Evolutionary conservation across 2,329 filamentous ascomycete species (phyloP).

Genomic region (Harringtonia aguacate): DNA sequence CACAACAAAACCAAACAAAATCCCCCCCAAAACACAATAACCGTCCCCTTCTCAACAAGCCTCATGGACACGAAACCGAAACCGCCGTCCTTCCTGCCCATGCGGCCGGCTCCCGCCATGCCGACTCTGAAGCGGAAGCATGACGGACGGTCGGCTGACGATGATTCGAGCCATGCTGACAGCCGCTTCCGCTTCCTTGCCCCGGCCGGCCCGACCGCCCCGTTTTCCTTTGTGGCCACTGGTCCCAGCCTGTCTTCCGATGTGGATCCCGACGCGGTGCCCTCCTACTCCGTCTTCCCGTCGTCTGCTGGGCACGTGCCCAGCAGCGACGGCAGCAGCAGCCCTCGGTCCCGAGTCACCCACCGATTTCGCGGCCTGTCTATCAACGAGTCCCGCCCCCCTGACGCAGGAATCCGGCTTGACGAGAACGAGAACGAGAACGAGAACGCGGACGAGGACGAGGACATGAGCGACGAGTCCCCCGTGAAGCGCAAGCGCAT

Average conservation of each 20-base stretch:
- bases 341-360: slow-evolving; percentile 41
- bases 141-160: background rate
- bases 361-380: slow-evolving; percentile 41
- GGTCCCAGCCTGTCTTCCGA: background rate
- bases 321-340: slow-evolving; percentile 32
- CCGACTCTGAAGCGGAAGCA: slow-evolving; percentile 2
- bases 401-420: no score
- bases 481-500: slow-evolving; percentile 6
- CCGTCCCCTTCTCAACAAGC: no score
- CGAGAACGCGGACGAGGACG: no score
- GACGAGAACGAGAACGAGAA: no score
- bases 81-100: background rate
- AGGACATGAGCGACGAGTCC: background rate
- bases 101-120: background rate
- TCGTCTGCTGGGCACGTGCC: background rate
- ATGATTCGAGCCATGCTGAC: background rate
- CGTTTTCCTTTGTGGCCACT: background rate
- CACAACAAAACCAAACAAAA: no score
- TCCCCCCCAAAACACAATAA: no score
- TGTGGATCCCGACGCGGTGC: background rate
- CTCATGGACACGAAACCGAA: background rate
- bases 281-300: background rate
- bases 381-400: slow-evolving; percentile 21
- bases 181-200: background rate
- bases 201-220: background rate